Percentiles rank a stretch among this genome's conserved stretches.
phyloP scores from a whole-genome alignment of 129 eudicot species.

The Lonicera japonica region DNA sequence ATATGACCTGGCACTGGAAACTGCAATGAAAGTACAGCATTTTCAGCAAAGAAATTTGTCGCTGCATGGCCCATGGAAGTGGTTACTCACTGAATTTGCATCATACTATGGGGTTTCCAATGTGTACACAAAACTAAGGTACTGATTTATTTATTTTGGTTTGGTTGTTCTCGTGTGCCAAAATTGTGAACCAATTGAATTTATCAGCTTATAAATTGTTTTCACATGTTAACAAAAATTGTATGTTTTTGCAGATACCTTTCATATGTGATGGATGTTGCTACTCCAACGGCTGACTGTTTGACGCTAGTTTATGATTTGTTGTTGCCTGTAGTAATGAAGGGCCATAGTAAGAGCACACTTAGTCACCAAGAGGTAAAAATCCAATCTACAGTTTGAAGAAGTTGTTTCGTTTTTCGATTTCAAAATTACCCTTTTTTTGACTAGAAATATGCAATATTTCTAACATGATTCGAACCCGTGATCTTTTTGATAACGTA shows the following conservation, averaged over 20 bases:
- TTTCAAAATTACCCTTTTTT: too few species aligned
- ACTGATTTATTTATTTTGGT: too few species aligned
- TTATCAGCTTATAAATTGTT: not conserved
- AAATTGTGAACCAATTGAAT: too few species aligned
- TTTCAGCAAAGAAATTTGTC: slow-evolving; percentile 67
- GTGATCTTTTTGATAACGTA: too few species aligned
- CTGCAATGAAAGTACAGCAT: slow-evolving; percentile 77
- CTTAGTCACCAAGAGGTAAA: slow-evolving; percentile 91
- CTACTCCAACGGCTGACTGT: slow-evolving; percentile 81
- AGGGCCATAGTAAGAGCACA: slow-evolving; percentile 47
- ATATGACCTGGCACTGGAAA: slow-evolving; percentile 69
- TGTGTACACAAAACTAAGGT: slow-evolving; percentile 79
- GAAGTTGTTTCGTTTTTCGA: too few species aligned
- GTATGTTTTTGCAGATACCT: slow-evolving; percentile 51
- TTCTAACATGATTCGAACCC: too few species aligned
- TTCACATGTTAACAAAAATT: not conserved
- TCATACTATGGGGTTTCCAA: slow-evolving; percentile 83
- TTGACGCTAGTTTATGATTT: slow-evolving; percentile 58
- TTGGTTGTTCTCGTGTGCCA: slow-evolving; percentile 3
- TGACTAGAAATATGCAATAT: too few species aligned
- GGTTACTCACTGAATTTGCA: slow-evolving; percentile 77
- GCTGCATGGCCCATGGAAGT: slow-evolving; percentile 76
- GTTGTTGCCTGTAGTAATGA: slow-evolving; percentile 63
- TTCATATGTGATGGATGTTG: slow-evolving; percentile 83
- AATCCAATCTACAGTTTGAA: slow-evolving; percentile 6